Evolutionary conservation across 2,329 filamentous ascomycete genomes (phyloP), one percentile per base, ranked within the genome.

Genomic region (Exophiala aquamarina): DNA sequence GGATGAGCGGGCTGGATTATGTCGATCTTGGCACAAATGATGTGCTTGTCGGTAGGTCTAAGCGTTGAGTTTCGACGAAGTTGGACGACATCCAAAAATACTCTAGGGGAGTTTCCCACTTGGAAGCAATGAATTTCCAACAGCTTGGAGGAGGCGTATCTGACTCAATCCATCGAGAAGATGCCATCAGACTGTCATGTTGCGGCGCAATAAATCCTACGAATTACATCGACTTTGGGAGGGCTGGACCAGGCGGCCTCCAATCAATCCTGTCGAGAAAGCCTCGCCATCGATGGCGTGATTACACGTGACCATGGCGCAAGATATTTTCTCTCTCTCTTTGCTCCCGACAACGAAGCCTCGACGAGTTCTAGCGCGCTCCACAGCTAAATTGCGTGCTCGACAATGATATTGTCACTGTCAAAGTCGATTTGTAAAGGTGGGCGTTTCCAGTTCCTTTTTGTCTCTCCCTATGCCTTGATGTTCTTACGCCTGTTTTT

Each of bases 301-400:
- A 51, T 51, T 43, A 45, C 42, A 55, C 45, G 49, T 49, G 48
- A 52, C 41, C 32, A 23, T 19, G 17, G 10, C 21, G 35, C 31
- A 40, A 37, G 23, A 38, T 41, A 29, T 17, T 40, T 45, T 39
- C 37, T 40, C 41, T 17, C 18, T 7, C n/a, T 36, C 45, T 42
- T 33, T 23, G n/a, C 18, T 28, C 38, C 41, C 35, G 41, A 33
- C 32, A 40, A 34, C 46, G 42, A 55, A 46, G 43, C 51, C 44
- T 54, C 44, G 44, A 54, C 44, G 14, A 19, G 18, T 44, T 29
- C 46, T 46, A 49, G 45, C 41, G 37, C 37, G 48, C 41, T 49
- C 49, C 49, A 52, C 48, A 23, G 33, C 41, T 32, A 44, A 47
- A 55, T 55, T 46, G 52, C 52, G 52, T 55, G 52, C 52, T 55